phyloP scores from a whole-genome alignment of 179 eudicot genomes.

The Drosera spatulata region DNA sequence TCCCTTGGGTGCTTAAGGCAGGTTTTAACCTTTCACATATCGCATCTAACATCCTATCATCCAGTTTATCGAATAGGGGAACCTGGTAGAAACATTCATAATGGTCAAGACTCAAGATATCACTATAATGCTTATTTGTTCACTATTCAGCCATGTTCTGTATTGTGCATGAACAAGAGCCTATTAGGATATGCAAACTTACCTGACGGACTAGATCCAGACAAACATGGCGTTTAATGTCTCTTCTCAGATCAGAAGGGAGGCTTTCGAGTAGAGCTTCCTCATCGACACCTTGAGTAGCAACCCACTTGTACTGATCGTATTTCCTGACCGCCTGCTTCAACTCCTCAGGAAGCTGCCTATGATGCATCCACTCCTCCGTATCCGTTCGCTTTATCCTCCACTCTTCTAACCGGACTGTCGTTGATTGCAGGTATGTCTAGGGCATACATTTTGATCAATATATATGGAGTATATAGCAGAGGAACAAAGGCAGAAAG shows the following conservation, averaged over 20 bases:
- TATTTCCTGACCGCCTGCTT: slow-evolving; percentile 28
- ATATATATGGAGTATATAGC: background rate
- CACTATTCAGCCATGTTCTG: background rate
- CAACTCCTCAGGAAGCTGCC: slow-evolving; percentile 38
- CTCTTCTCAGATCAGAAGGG: slow-evolving; percentile 38
- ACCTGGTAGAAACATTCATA: slow-evolving; percentile 18
- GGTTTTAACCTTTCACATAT: slow-evolving; percentile 38
- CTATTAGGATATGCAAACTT: slow-evolving; percentile 10
- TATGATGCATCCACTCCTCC: slow-evolving; percentile 52
- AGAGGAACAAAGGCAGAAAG: background rate
- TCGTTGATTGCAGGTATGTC: slow-evolving; percentile 49
- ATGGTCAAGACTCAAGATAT: background rate
- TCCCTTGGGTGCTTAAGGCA: slow-evolving; percentile 21
- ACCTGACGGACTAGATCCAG: slow-evolving; percentile 41
- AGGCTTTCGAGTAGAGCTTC: slow-evolving; percentile 24
- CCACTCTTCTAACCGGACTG: slow-evolving; percentile 28
- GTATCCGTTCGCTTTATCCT: slow-evolving; percentile 33
- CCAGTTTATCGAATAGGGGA: slow-evolving; percentile 34
- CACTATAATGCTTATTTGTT: background rate
- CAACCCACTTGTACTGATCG: slow-evolving; percentile 33
- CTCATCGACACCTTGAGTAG: slow-evolving; percentile 47
- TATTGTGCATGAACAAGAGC: background rate
- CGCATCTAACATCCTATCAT: slow-evolving; percentile 37
- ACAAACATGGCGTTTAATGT: slow-evolving; percentile 46
- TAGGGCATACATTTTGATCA: background rate